Conservation (phyloP, 1,284 basidiomycete genomes). For the Ceratobasidium sp. region DNA sequence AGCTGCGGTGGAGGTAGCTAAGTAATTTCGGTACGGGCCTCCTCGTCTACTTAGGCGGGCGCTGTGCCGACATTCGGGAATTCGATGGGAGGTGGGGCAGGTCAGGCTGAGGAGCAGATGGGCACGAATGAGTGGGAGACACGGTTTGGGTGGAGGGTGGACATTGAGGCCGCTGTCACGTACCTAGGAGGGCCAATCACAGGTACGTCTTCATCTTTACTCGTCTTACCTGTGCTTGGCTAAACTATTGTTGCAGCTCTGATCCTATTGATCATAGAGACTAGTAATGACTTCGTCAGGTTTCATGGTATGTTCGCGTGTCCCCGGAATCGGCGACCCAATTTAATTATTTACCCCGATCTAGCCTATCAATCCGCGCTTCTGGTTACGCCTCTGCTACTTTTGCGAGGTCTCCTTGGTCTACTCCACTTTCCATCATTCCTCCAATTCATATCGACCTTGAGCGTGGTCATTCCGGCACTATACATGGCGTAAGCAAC, state of each 20-base stretch:
- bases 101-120: slow-evolving; percentile 61
- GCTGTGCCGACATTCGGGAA: slow-evolving; percentile 71
- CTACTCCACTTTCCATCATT: slow-evolving; percentile 64
- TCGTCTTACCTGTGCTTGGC: neutral
- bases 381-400: slow-evolving; percentile 73
- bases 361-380: slow-evolving; percentile 85
- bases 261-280: slow-evolving; percentile 78
- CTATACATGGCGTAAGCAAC: slow-evolving; percentile 73
- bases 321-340: neutral
- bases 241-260: slow-evolving; percentile 65
- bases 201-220: slow-evolving; percentile 63
- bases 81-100: slow-evolving; percentile 60
- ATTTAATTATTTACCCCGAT: neutral
- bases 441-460: slow-evolving; percentile 63
- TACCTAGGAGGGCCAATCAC: slow-evolving; percentile 82
- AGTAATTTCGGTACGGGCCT: neutral
- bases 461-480: slow-evolving; percentile 62
- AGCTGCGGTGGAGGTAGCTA: neutral
- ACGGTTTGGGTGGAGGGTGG: slow-evolving; percentile 75
- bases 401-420: slow-evolving; percentile 72
- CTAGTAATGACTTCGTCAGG: slow-evolving; percentile 82
- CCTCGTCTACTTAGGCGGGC: slow-evolving; percentile 59
- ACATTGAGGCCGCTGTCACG: slow-evolving; percentile 75
- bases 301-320: slow-evolving; percentile 74
- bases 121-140: slow-evolving; percentile 79